phyloP scores from a whole-genome alignment of 176 grass and related monocot species.

The Rhynchospora pubera region DNA sequence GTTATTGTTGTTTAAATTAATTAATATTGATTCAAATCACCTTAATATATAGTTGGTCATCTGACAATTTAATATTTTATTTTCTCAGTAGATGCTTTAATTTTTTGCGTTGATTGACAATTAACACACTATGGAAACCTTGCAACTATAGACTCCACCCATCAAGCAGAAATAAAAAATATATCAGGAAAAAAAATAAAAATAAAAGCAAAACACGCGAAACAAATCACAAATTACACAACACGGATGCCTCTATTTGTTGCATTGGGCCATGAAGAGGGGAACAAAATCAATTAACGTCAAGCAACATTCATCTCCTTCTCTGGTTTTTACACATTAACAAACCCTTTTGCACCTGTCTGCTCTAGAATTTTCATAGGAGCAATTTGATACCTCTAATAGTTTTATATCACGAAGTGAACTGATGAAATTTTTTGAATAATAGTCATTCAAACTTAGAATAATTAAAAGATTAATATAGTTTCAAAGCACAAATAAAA shows the following conservation, averaged over 20 bases:
- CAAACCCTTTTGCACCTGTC: not conserved
- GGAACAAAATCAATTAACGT: slow-evolving; percentile 11
- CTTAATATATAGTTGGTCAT: too few relatives aligned
- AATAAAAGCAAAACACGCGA: too few relatives aligned
- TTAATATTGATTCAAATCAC: too few relatives aligned
- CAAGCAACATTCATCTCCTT: slow-evolving; percentile 6
- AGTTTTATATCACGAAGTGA: too few relatives aligned
- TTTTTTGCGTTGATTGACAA: too few relatives aligned
- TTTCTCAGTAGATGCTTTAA: too few relatives aligned
- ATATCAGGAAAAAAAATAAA: too few relatives aligned
- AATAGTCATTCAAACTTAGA: not conserved
- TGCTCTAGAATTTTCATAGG: not conserved
- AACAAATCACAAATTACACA: not conserved
- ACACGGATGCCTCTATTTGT: not conserved
- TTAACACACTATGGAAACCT: too few relatives aligned
- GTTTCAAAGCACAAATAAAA: not conserved
- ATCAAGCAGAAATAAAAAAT: too few relatives aligned
- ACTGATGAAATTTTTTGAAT: not conserved
- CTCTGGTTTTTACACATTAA: not conserved
- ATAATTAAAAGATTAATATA: not conserved
- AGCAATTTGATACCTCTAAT: not conserved
- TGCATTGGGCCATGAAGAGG: not conserved
- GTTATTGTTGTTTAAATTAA: too few relatives aligned
- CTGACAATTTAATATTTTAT: too few relatives aligned
- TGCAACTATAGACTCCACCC: too few relatives aligned